Evolutionary conservation across 306 rosid species (phyloP).

Genomic region (Astragalus membranaceus): DNA sequence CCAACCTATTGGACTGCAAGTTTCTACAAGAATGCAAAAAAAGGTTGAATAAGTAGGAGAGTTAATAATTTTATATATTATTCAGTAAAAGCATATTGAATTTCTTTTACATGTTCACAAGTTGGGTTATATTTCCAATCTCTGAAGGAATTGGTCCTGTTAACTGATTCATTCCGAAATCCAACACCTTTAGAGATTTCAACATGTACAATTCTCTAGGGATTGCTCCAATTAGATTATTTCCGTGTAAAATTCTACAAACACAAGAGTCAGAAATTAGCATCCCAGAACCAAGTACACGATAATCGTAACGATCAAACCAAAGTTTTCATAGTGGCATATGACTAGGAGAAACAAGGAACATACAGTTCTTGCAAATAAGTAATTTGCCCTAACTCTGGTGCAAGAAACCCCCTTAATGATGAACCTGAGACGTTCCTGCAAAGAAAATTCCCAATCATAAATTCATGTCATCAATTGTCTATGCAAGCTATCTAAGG

Average conservation of each 20-base stretch:
- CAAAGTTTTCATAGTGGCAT: background rate
- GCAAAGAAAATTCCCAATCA: conserved; percentile 31
- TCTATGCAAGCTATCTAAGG: background rate
- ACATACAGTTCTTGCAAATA: conserved; percentile 79
- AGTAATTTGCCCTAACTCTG: conserved; percentile 71
- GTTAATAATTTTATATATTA: background rate
- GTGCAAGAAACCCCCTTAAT: conserved; percentile 66
- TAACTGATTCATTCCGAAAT: conserved; percentile 79
- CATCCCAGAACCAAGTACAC: background rate
- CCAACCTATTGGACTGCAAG: conserved; percentile 74
- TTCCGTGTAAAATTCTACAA: conserved; percentile 66
- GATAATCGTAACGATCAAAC: conserved; percentile 3
- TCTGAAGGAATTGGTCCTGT: conserved; percentile 83
- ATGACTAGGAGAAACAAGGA: background rate
- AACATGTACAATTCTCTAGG: conserved; percentile 74
- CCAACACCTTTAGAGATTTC: conserved; percentile 61
- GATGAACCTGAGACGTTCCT: conserved; percentile 78
- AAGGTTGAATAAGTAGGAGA: conserved; percentile 16
- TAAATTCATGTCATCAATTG: conserved; percentile 4
- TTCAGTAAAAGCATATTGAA: conserved; percentile 13
- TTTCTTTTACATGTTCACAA: conserved; percentile 57
- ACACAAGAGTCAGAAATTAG: conserved; percentile 19
- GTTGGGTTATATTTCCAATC: conserved; percentile 56
- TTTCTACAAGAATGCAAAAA: conserved; percentile 49
- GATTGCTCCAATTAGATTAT: conserved; percentile 68